Base-by-base conservation (phyloP, 2,329 filamentous ascomycete genomes). In the Chaetomiaceae sp. region DNA sequence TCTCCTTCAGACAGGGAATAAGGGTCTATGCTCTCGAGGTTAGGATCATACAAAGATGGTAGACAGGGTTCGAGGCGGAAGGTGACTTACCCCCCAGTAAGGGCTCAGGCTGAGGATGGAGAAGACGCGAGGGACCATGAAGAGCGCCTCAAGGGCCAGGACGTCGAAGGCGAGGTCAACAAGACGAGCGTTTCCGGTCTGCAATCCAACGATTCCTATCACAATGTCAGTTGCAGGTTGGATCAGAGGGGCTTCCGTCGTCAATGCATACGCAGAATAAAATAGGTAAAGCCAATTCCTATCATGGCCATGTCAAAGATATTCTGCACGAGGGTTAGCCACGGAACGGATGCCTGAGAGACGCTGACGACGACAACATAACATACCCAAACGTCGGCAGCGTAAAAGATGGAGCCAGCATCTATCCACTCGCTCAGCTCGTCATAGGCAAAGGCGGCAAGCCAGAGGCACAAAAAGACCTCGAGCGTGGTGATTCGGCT, bases 1-100 rank as follows among this genome's bases (percentile, higher is more conserved):
- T 96, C 66, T 92, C 89, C 65, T 93, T 93, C 44, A 96, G 76
- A 57, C 91, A 95, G 0, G 90, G 91, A 53, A 96, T 91, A 43
- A 93, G 68, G 1, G 87, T 93, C 53, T 62, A 21, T n/a, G 25
- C 10, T 30, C n/a, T n/a, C n/a, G 8, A 3, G 9, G 43, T 57
- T 43, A 58, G 54, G 7, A 25, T 4, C 4, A 5, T 6, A 2
- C 12, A 3, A 31, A 14, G 16, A 12, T 33, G n/a, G n/a, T n/a
- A n/a, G n/a, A n/a, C n/a, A n/a, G n/a, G n/a, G 27, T 13, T 14
- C 14, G 6, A 13, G 17, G n/a, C 34, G 12, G 12, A 9, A 8
- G 5, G 13, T 3, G 7, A 57, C 59, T 54, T 55, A 62, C 59
- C 37, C 89, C 91, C 78, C 93, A 96, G 65, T 95, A 96, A 1